A percentile compares a stretch with the other conserved stretches of the same genome.
phyloP scores from a whole-genome alignment of 2,329 filamentous ascomycete genomes.

The Dothidotthia symphoricarpi region DNA sequence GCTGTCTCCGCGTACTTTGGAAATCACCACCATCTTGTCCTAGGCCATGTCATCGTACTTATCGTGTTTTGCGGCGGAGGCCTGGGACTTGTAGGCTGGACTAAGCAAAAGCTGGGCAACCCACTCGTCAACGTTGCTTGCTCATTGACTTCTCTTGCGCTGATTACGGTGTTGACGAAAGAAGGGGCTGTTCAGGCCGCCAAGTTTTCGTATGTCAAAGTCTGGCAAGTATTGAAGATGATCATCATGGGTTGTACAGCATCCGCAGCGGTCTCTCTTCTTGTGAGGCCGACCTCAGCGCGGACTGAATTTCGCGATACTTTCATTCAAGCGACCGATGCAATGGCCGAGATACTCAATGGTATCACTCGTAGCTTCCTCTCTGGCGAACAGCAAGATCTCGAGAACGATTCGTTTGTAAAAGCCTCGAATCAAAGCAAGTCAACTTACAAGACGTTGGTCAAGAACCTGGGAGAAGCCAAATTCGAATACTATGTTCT shows the following conservation, averaged over 20 bases:
- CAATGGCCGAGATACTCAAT: slow-evolving; percentile 76
- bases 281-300: slow-evolving; percentile 77
- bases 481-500: slow-evolving; percentile 85
- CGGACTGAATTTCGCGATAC: slow-evolving; percentile 70
- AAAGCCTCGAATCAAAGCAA: slow-evolving; percentile 64
- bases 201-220: slow-evolving; percentile 77
- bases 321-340: slow-evolving; percentile 70
- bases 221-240: slow-evolving; percentile 65
- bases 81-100: slow-evolving; percentile 83
- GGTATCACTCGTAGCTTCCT: slow-evolving; percentile 81
- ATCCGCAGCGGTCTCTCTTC: slow-evolving; percentile 54
- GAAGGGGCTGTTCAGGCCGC: slow-evolving; percentile 83
- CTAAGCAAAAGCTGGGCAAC: slow-evolving; percentile 74
- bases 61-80: slow-evolving; percentile 82
- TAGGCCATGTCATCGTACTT: slow-evolving; percentile 78
- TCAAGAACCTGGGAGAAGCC: slow-evolving; percentile 76
- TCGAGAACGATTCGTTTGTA: slow-evolving; percentile 65
- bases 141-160: slow-evolving; percentile 81
- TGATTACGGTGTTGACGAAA: slow-evolving; percentile 87
- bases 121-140: slow-evolving; percentile 76
- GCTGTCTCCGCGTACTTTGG: slow-evolving; percentile 79
- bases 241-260: slow-evolving; percentile 58
- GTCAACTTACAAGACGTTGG: slow-evolving; percentile 66
- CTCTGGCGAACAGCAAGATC: slow-evolving; percentile 75
- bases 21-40: slow-evolving; percentile 61